phyloP scores from a whole-genome alignment of 129 eudicot genomes.

The Arctium lappa region DNA sequence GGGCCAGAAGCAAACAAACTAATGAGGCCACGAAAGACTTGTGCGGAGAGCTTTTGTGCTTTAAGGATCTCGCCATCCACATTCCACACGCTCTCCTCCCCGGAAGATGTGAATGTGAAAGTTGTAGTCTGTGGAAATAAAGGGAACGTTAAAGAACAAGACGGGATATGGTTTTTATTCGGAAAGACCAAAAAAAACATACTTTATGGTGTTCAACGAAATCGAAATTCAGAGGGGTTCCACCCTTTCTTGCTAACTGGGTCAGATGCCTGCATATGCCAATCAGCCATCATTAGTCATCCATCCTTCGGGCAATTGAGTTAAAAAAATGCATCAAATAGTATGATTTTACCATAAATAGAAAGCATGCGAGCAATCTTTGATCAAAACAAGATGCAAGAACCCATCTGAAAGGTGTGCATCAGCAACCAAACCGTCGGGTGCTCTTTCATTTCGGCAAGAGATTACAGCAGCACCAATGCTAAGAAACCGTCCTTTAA shows the following conservation, averaged over 20 bases:
- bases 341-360: constrained; percentile 62
- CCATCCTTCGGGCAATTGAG: not conserved
- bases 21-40: constrained; percentile 89
- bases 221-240: constrained; percentile 75
- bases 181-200: not conserved
- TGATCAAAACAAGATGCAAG: constrained; percentile 82
- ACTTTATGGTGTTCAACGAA: constrained; percentile 97
- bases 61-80: constrained; percentile 87
- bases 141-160: not conserved
- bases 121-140: constrained; percentile 60
- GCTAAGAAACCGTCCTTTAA: constrained; percentile 79
- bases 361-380: constrained; percentile 82
- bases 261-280: constrained; percentile 75
- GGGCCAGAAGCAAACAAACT: constrained; percentile 92
- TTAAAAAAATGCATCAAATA: not conserved
- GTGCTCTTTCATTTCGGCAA: constrained; percentile 96
- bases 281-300: constrained; percentile 8
- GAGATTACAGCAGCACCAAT: constrained; percentile 97
- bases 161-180: not conserved
- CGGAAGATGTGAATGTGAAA: constrained; percentile 81
- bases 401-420: constrained; percentile 98
- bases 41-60: constrained; percentile 90
- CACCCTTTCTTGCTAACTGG: constrained; percentile 79
- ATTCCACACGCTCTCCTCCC: constrained; percentile 92
- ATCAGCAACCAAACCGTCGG: constrained; percentile 95